Evolutionary conservation across 768 basidiomycete genomes (phyloP).

Genomic region (Suillus variegatus): DNA sequence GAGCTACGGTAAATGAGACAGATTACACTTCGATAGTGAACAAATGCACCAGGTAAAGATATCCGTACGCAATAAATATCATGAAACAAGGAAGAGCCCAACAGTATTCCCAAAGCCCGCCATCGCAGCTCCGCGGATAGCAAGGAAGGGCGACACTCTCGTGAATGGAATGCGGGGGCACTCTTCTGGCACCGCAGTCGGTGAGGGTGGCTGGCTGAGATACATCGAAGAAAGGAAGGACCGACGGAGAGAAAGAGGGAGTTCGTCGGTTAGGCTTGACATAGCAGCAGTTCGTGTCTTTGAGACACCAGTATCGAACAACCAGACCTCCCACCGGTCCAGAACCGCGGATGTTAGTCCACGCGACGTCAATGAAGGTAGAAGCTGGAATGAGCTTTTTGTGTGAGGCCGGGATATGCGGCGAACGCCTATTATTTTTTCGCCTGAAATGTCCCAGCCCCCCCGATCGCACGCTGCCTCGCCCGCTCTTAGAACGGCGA

Average conservation of each 20-base stretch:
- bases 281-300: constrained; percentile 53
- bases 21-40: neutral
- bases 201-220: constrained; percentile 3
- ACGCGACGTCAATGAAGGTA: constrained; percentile 17
- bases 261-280: constrained; percentile 42
- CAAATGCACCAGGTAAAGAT: neutral
- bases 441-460: constrained; percentile 66
- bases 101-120: constrained; percentile 83
- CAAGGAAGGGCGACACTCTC: constrained; percentile 63
- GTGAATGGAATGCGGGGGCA: constrained; percentile 77
- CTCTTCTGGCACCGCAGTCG: constrained; percentile 13
- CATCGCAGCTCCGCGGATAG: constrained; percentile 50
- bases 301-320: constrained; percentile 58
- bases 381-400: constrained; percentile 20
- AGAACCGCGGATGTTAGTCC: constrained; percentile 66
- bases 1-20: constrained; percentile 1
- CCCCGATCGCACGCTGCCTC: constrained; percentile 74
- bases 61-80: constrained; percentile 6
- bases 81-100: constrained; percentile 45
- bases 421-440: constrained; percentile 68
- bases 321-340: constrained; percentile 86
- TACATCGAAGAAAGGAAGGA: constrained; percentile 12
- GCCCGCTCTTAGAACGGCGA: constrained; percentile 52
- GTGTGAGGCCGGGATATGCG: constrained; percentile 54
- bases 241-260: constrained; percentile 18